phyloP scores from a whole-genome alignment of 2,329 filamentous ascomycete genomes.

The Alternaria conjuncta region DNA sequence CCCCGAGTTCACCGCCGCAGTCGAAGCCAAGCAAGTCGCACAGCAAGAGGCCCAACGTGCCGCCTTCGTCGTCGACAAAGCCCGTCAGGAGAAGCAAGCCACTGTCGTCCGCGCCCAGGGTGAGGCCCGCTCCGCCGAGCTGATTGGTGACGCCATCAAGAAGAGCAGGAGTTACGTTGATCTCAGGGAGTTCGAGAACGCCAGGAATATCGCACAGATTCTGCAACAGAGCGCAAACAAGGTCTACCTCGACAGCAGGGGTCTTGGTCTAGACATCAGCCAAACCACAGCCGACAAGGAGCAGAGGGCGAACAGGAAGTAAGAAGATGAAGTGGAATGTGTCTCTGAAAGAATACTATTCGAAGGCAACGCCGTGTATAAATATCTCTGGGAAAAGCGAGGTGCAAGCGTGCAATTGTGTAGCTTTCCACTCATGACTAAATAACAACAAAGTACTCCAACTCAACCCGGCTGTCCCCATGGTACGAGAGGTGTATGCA shows the following conservation, averaged over 20 bases:
- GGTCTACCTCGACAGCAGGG: constrained; percentile 89
- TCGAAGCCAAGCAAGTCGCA: constrained; percentile 73
- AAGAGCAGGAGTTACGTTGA: constrained; percentile 97
- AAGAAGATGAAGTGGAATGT: neutral
- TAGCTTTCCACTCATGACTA: constrained; percentile 46
- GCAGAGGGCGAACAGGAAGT: constrained; percentile 38
- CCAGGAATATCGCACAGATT: constrained; percentile 83
- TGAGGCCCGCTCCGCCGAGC: constrained; percentile 96
- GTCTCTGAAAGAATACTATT: neutral
- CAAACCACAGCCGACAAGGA: constrained; percentile 52
- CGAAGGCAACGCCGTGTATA: constrained; percentile 30
- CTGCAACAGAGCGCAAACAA: constrained; percentile 93
- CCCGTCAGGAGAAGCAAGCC: constrained; percentile 98
- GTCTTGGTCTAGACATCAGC: constrained; percentile 85
- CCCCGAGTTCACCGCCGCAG: constrained; percentile 71
- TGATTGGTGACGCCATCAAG: constrained; percentile 99
- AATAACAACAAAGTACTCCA: constrained; percentile 22
- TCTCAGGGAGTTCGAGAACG: constrained; percentile 97
- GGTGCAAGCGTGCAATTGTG: constrained; percentile 24
- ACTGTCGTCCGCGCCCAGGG: constrained; percentile 98
- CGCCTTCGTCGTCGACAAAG: constrained; percentile 98
- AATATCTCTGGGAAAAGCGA: constrained; percentile 24
- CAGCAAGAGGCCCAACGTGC: constrained; percentile 95
- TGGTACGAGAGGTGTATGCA: neutral
- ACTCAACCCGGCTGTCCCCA: neutral